Conservation (phyloP, 257 asterid species). For the Dorcoceras hygrometricum region DNA sequence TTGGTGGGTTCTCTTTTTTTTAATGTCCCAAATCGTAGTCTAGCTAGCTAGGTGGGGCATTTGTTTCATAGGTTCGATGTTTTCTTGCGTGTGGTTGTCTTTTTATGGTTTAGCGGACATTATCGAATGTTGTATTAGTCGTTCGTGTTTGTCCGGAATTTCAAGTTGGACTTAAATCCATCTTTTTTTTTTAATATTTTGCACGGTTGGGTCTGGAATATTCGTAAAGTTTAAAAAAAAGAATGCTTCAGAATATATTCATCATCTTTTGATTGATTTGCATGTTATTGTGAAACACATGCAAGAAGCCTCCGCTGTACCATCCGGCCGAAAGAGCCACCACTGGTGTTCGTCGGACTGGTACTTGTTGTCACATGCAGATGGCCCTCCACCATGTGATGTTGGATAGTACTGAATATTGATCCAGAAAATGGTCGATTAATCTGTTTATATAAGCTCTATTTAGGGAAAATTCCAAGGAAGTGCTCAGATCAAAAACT, state of each 20-base stretch:
- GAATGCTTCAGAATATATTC: too few relatives aligned
- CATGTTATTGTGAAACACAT: too few relatives aligned
- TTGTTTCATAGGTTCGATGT: background rate
- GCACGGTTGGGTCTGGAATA: too few relatives aligned
- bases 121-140: too few relatives aligned
- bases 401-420: background rate
- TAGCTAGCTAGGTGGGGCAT: too few relatives aligned
- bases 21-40: too few relatives aligned
- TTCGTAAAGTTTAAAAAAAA: too few relatives aligned
- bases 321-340: conserved; percentile 48
- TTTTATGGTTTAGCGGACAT: background rate
- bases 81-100: background rate
- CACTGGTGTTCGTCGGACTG: conserved; percentile 37
- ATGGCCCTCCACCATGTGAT: conserved; percentile 41
- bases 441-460: conserved; percentile 8
- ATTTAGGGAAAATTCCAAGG: background rate
- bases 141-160: too few relatives aligned
- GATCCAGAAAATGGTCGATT: background rate
- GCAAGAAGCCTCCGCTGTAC: conserved; percentile 25
- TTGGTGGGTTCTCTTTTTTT: background rate
- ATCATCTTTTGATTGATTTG: too few relatives aligned
- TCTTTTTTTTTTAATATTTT: too few relatives aligned
- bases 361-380: conserved; percentile 40
- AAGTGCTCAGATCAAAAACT: conserved; percentile 8
- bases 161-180: too few relatives aligned